Evolutionary conservation across 306 rosid species (phyloP).

Genomic region (Gynostemma pentaphyllum): DNA sequence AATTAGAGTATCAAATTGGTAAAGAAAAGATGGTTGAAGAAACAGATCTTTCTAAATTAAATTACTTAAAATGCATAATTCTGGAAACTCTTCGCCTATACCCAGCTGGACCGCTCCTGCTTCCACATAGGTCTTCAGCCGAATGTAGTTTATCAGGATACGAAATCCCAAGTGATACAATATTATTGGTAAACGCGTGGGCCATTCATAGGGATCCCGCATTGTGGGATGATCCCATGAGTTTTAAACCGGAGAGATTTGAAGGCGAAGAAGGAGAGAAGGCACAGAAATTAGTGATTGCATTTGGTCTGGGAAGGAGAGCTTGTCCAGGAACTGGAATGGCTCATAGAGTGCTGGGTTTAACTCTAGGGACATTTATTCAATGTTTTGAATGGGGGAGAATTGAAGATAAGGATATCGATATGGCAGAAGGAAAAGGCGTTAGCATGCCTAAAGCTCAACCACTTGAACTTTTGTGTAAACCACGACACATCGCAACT

Average conservation of each 20-base stretch:
- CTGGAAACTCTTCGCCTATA: constrained; percentile 15
- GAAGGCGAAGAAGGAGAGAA: not conserved
- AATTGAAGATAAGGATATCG: not conserved
- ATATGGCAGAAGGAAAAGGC: constrained; percentile 18
- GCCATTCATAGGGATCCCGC: constrained; percentile 13
- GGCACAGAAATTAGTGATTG: constrained; percentile 6
- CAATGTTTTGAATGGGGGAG: constrained; percentile 23
- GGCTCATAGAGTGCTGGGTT: constrained; percentile 15
- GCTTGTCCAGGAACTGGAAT: constrained; percentile 29
- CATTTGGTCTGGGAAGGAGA: constrained; percentile 33
- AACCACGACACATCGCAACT: not conserved
- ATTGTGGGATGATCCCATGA: constrained; percentile 10
- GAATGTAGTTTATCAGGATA: constrained; percentile 14
- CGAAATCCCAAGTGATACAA: constrained; percentile 7
- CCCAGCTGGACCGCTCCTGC: constrained; percentile 18
- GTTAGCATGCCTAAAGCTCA: constrained; percentile 8
- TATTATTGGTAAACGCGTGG: constrained; percentile 17
- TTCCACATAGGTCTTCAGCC: constrained; percentile 15
- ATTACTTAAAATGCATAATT: constrained; percentile 19
- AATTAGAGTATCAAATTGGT: constrained; percentile 17
- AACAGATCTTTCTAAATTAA: constrained; percentile 16
- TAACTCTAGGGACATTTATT: constrained; percentile 10
- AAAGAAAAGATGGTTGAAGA: constrained; percentile 10
- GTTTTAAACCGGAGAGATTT: constrained; percentile 17
- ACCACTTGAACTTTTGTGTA: constrained; percentile 21